These are phyloP conservation scores for Quercus tomentella DNA, from an alignment of 331 rosid species.

Conservation along the genomic window DNA sequence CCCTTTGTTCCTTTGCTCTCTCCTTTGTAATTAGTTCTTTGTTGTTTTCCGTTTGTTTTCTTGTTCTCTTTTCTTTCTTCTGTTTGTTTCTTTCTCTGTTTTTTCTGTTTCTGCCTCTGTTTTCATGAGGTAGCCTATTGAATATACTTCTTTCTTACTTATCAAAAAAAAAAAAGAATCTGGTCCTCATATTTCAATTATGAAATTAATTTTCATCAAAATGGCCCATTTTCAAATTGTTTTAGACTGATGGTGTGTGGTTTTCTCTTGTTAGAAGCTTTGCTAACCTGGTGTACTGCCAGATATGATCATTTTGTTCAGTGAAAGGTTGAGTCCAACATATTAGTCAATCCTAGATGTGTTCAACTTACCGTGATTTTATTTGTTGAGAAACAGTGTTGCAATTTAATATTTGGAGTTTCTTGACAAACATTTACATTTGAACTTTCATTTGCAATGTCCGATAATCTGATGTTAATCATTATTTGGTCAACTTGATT, in stretches of 20 bases:
- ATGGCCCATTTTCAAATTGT: background rate
- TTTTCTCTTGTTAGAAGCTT: background rate
- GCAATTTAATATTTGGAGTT: slow-evolving; percentile 15
- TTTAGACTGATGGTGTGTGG: background rate
- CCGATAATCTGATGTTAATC: background rate
- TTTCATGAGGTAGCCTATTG: too few relatives aligned
- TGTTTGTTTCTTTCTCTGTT: too few relatives aligned
- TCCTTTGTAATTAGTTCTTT: too few relatives aligned
- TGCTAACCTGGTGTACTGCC: background rate
- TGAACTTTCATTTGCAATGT: background rate
- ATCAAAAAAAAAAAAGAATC: too few relatives aligned
- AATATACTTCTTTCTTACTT: too few relatives aligned
- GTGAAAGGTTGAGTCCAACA: background rate
- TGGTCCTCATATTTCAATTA: slow-evolving; percentile 1
- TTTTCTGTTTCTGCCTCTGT: too few relatives aligned
- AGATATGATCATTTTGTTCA: background rate
- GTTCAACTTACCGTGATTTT: background rate
- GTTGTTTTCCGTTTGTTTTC: too few relatives aligned
- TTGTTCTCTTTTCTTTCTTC: too few relatives aligned
- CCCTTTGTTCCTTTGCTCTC: too few relatives aligned
- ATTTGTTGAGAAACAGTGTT: slow-evolving; percentile 20
- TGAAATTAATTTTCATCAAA: background rate
- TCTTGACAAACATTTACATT: background rate
- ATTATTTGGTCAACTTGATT: slow-evolving; percentile 9
- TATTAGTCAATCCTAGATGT: slow-evolving; percentile 1